A percentile compares a stretch with the other conserved stretches of the same genome.
Evolutionary conservation across 768 basidiomycete species (phyloP).

Genomic region (Xerocomellus chrysenteron): DNA sequence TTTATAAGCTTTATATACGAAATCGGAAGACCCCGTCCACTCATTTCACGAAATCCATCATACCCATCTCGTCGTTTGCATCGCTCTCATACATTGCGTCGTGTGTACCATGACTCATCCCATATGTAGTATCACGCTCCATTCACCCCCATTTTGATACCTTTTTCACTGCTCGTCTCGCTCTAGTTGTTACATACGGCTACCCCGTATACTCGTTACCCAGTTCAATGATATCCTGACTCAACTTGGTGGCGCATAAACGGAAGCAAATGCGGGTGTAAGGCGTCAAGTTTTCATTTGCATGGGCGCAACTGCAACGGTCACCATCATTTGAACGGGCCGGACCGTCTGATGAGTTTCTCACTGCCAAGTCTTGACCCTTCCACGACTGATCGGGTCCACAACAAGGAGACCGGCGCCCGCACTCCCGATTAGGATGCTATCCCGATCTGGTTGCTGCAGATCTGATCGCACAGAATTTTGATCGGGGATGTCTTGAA

Average conservation of each 20-base stretch:
- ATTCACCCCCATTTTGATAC: slow-evolving; percentile 37
- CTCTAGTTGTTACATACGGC: slow-evolving; percentile 34
- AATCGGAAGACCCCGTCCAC: slow-evolving; percentile 35
- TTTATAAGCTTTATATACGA: slow-evolving; percentile 32
- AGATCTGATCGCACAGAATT: slow-evolving; percentile 36
- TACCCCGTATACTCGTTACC: slow-evolving; percentile 39
- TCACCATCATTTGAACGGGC: slow-evolving; percentile 6
- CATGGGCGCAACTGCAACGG: slow-evolving; percentile 20
- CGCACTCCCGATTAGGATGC: slow-evolving; percentile 16
- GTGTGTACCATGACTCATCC: slow-evolving; percentile 38
- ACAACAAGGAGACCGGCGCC: slow-evolving; percentile 14
- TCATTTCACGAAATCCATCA: slow-evolving; percentile 37
- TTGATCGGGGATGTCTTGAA: slow-evolving; percentile 31
- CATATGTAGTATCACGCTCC: slow-evolving; percentile 38
- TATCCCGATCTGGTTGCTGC: slow-evolving; percentile 20
- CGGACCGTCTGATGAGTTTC: slow-evolving; percentile 12
- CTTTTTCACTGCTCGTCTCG: slow-evolving; percentile 20
- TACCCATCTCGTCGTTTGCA: slow-evolving; percentile 36
- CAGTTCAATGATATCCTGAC: slow-evolving; percentile 34
- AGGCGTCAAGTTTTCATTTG: slow-evolving; percentile 29
- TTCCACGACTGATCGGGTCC: slow-evolving; percentile 10
- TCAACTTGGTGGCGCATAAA: slow-evolving; percentile 21
- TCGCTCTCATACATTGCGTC: slow-evolving; percentile 37
- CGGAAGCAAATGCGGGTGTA: slow-evolving; percentile 7
- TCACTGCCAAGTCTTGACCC: slow-evolving; percentile 7